A percentile compares a stretch with the other conserved stretches of the same genome.
Evolutionary conservation across 2,329 filamentous ascomycete species (phyloP).

Genomic region (Fusarium euwallaceae): DNA sequence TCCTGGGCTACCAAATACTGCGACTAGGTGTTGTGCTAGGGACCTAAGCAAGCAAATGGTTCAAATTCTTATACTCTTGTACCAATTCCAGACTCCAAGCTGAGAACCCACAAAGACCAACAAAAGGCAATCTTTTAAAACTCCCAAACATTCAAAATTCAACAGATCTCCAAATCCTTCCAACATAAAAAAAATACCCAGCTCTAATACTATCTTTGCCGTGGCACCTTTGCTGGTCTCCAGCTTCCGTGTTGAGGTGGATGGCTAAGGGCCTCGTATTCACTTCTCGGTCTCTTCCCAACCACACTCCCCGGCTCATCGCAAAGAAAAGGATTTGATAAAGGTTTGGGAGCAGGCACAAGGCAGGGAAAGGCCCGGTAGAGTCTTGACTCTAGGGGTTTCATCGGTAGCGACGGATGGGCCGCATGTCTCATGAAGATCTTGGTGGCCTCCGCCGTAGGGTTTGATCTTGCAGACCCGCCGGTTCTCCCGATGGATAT

Average conservation of each 20-base stretch:
- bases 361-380: background rate
- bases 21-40: background rate
- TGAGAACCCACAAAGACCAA: background rate
- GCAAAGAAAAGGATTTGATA: background rate
- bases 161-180: background rate
- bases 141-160: background rate
- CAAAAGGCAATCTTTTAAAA: background rate
- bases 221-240: background rate
- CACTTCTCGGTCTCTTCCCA: background rate
- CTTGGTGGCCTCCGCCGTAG: background rate
- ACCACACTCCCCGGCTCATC: background rate
- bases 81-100: background rate
- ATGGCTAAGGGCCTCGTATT: background rate
- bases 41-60: background rate
- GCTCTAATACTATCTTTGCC: background rate
- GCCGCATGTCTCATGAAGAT: background rate
- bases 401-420: background rate
- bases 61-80: background rate
- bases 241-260: background rate
- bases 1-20: background rate
- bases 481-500: background rate
- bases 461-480: background rate
- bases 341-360: background rate
- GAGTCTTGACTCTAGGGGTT: background rate
- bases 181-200: background rate